Percentiles rank a stretch among this genome's conserved stretches.
Conservation (phyloP, 2,329 filamentous ascomycete genomes). For the Arachnopeziza araneosa region DNA sequence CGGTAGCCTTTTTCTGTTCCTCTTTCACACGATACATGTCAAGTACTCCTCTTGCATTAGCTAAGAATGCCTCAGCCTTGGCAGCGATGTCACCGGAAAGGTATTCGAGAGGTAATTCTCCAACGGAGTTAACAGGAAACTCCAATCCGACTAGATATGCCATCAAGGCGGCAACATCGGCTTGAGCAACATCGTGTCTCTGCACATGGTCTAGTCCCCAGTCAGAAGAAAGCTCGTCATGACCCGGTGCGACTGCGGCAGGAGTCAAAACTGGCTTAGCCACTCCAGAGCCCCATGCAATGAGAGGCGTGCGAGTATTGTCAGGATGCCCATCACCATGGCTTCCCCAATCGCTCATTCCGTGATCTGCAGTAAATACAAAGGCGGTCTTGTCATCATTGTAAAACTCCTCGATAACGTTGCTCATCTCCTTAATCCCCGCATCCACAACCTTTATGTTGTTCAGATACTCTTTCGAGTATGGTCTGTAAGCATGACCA, state of each 20-base stretch:
- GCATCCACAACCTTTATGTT: conserved; percentile 94
- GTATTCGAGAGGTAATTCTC: conserved; percentile 81
- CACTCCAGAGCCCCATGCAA: conserved; percentile 89
- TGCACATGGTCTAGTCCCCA: conserved; percentile 78
- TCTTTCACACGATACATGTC: conserved; percentile 98
- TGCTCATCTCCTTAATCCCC: conserved; percentile 78
- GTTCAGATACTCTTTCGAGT: conserved; percentile 89
- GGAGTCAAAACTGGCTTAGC: conserved; percentile 61
- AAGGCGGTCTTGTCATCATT: conserved; percentile 81
- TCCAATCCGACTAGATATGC: conserved; percentile 81
- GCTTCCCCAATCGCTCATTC: conserved; percentile 99
- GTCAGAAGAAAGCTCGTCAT: conserved; percentile 86
- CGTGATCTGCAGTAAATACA: conserved; percentile 95
- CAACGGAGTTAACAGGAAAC: conserved; percentile 94
- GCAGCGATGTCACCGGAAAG: conserved; percentile 64
- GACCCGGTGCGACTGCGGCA: conserved; percentile 62
- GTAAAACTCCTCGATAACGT: conserved; percentile 82
- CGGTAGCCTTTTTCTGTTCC: conserved; percentile 67
- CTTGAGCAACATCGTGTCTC: conserved; percentile 87
- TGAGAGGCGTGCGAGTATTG: conserved; percentile 89
- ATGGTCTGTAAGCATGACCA: conserved; percentile 81
- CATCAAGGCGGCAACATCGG: conserved; percentile 93
- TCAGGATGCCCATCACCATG: conserved; percentile 97
- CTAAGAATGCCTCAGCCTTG: conserved; percentile 78
- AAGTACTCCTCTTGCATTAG: conserved; percentile 80